phyloP scores from a whole-genome alignment of 805 yeast species.

The Hanseniaspora mollemarum region DNA sequence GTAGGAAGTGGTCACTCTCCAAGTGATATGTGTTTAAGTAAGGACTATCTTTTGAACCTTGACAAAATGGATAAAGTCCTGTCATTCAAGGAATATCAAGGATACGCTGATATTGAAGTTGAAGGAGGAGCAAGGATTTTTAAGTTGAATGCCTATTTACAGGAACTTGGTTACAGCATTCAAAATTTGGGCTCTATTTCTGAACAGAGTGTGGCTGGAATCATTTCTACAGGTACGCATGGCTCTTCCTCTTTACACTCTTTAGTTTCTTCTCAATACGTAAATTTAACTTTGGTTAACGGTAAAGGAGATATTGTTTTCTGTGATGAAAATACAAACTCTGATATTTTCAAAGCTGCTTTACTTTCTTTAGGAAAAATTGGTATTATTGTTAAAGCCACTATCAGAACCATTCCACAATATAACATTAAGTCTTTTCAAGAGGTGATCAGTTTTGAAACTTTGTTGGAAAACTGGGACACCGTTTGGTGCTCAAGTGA shows the following conservation, averaged over 20 bases:
- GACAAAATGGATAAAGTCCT: constrained; percentile 60
- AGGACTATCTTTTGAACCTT: constrained; percentile 65
- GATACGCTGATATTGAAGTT: constrained; percentile 81
- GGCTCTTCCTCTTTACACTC: constrained; percentile 94
- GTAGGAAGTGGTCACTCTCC: constrained; percentile 97
- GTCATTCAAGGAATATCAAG: constrained; percentile 39
- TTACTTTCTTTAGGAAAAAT: constrained; percentile 78
- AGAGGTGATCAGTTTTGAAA: constrained; percentile 68
- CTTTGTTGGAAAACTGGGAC: constrained; percentile 62
- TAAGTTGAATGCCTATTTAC: constrained; percentile 59
- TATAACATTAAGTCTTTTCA: constrained; percentile 72
- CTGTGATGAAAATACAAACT: constrained; percentile 43
- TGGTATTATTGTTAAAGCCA: constrained; percentile 78
- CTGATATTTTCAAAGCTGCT: constrained; percentile 68
- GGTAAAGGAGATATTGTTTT: constrained; percentile 60
- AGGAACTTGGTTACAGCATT: constrained; percentile 55
- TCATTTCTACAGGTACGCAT: constrained; percentile 92
- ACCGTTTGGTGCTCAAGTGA: constrained; percentile 80
- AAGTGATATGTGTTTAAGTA: constrained; percentile 74
- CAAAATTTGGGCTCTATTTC: constrained; percentile 90
- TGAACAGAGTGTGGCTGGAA: constrained; percentile 91
- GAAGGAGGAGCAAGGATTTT: constrained; percentile 81
- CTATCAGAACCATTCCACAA: constrained; percentile 71
- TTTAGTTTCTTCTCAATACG: constrained; percentile 75
- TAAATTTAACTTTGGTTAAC: constrained; percentile 60